Base-by-base conservation (phyloP, 352 stramenopile genomes). In the Phytophthora cryptogea region DNA sequence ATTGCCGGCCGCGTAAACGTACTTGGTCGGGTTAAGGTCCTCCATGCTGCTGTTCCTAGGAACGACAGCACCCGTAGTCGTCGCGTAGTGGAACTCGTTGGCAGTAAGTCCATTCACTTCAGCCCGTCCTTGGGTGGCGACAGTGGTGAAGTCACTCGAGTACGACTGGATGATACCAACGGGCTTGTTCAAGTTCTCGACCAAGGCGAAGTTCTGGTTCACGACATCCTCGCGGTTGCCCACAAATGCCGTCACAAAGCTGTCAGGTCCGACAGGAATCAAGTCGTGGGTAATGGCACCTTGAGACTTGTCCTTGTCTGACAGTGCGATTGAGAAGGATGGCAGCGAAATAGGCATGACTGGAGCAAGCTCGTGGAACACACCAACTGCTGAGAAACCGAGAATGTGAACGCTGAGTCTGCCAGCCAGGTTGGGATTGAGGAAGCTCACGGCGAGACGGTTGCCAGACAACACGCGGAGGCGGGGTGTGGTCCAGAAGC, bases 401-500 rank as follows among this genome's bases (percentile, higher is more conserved):
- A 88, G 51, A 1, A 90, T 54, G 44, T 74, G 74, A 42, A 84
- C 57, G 28, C 74, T 83, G 8, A 74, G 67, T 26, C 68, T 74
- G 26, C 80, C 80, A 8, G 60, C 45, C 41, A 74, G 49, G 2
- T 62, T 68, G 33, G 80, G 74, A 63, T 92, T 92, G 28, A 86
- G 41, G 57, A 92, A 89, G 40, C 70, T 78, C 33, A 92, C 69
- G 6, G 74, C 83, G 3, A 92, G 49, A 16, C 83, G 83, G 53
- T 79, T 80, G 26, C 70, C 63, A 20, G 69, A 66, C 37, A 87
- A 44, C 33, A 83, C 61, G 13, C 58, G 63, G 14, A 87, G 50
- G 1, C 49, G 77, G 11, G 72, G 68, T 46, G 78, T 71, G 16
- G 78, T 59, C n/a, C 26, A 76, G 53, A 72, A 89, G 2, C 43